A percentile compares a stretch with the other conserved stretches of the same genome.
phyloP scores from a whole-genome alignment of 1,284 basidiomycete genomes.

The Leccinum huronense region DNA sequence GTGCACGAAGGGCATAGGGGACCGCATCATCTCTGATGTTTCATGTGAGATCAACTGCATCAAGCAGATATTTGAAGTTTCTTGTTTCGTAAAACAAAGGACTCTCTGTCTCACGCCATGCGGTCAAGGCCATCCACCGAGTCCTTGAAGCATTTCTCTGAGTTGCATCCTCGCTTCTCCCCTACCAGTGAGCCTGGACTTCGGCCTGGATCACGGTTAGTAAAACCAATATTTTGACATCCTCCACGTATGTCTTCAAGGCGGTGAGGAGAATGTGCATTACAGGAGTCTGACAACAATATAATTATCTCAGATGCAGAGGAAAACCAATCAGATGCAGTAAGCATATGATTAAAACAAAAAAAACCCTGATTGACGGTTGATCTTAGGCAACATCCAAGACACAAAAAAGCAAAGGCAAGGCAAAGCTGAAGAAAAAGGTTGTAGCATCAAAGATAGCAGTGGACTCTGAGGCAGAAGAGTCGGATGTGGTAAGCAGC shows the following conservation, averaged over 20 bases:
- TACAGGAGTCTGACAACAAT: too few relatives aligned
- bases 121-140: background rate
- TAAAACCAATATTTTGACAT: background rate
- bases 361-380: too few relatives aligned
- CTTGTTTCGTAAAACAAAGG: background rate
- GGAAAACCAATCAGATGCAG: too few relatives aligned
- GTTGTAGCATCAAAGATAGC: too few relatives aligned
- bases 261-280: background rate
- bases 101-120: background rate
- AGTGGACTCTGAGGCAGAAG: too few relatives aligned
- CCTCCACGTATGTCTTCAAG: background rate
- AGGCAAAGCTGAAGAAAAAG: too few relatives aligned
- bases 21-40: background rate
- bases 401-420: too few relatives aligned
- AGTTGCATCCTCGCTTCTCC: background rate
- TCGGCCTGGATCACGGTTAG: background rate
- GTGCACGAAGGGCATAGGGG: background rate
- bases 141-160: background rate
- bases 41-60: background rate
- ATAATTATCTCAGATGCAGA: too few relatives aligned
- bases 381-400: too few relatives aligned
- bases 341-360: too few relatives aligned
- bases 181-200: background rate
- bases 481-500: too few relatives aligned
- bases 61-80: background rate